Evolutionary conservation across 2,329 filamentous ascomycete genomes (phyloP).

Genomic region (Proliferodiscus dingleyae): DNA sequence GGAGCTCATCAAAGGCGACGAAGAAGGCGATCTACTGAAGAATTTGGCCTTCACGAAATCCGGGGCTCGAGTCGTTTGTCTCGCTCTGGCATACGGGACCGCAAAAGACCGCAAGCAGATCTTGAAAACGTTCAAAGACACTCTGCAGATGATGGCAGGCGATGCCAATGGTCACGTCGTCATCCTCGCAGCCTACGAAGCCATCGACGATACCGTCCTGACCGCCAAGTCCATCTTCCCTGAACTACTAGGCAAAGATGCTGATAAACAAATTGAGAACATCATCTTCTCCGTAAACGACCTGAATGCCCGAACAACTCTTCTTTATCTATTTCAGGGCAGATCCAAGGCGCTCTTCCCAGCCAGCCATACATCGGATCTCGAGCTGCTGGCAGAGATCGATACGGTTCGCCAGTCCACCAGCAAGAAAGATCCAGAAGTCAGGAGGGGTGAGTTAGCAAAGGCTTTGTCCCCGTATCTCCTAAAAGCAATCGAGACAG

Average conservation of each 20-base stretch:
- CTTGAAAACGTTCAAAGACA: slow-evolving; percentile 85
- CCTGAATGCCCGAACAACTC: slow-evolving; percentile 57
- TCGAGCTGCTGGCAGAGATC: slow-evolving; percentile 70
- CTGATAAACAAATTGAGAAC: slow-evolving; percentile 57
- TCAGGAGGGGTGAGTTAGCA: slow-evolving; percentile 71
- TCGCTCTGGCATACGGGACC: slow-evolving; percentile 75
- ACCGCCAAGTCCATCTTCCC: slow-evolving; percentile 80
- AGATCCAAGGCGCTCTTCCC: slow-evolving; percentile 58
- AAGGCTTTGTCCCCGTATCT: slow-evolving; percentile 69
- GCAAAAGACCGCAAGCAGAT: slow-evolving; percentile 93
- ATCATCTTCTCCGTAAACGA: slow-evolving; percentile 62
- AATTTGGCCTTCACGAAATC: slow-evolving; percentile 95
- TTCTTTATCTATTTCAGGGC: slow-evolving; percentile 78
- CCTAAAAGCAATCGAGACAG: slow-evolving; percentile 65
- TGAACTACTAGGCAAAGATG: slow-evolving; percentile 73
- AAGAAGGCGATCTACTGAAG: slow-evolving; percentile 84
- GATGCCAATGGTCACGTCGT: slow-evolving; percentile 76
- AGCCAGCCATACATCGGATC: slow-evolving; percentile 56
- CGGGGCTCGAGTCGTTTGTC: slow-evolving; percentile 74
- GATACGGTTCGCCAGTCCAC: slow-evolving; percentile 75
- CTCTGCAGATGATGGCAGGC: slow-evolving; percentile 75
- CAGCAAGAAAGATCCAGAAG: slow-evolving; percentile 84
- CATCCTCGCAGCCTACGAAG: slow-evolving; percentile 80
- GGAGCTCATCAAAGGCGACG: slow-evolving; percentile 86
- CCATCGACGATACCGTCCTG: slow-evolving; percentile 91